Conservation (phyloP, 169 alveolate species). For the Plasmodium sp. region DNA sequence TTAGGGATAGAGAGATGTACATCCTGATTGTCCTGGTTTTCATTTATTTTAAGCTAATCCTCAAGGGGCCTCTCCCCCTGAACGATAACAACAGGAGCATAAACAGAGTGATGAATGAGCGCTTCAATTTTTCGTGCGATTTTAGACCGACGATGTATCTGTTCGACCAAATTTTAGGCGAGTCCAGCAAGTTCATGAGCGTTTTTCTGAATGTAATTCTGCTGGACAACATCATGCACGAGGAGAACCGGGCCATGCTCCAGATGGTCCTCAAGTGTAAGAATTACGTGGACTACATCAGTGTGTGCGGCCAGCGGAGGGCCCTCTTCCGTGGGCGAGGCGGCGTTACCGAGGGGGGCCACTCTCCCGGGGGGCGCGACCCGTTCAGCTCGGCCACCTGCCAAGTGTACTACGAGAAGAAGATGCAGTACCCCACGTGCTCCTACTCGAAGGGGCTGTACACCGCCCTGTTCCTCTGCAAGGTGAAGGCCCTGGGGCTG, state of each 20-base stretch:
- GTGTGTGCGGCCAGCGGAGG: constrained; percentile 13
- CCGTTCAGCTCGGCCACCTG: neutral
- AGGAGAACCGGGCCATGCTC: constrained; percentile 28
- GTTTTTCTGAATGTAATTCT: constrained; percentile 40
- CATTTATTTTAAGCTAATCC: constrained; percentile 56
- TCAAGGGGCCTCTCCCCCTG: constrained; percentile 65
- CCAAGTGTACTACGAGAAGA: constrained; percentile 40
- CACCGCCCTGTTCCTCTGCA: constrained; percentile 5
- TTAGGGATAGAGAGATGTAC: constrained; percentile 68
- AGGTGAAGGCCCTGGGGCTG: constrained; percentile 33
- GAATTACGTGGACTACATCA: constrained; percentile 30
- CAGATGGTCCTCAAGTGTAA: constrained; percentile 13
- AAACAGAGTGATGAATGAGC: constrained; percentile 61
- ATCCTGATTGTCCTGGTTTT: constrained; percentile 43
- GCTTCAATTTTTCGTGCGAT: constrained; percentile 50
- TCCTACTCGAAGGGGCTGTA: constrained; percentile 49
- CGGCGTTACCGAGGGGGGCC: neutral
- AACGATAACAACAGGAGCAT: constrained; percentile 31
- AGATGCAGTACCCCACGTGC: constrained; percentile 33
- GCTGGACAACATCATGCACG: constrained; percentile 63
- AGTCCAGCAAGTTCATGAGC: constrained; percentile 54
- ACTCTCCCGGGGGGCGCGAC: neutral
- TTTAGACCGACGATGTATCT: constrained; percentile 73
- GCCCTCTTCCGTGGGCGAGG: neutral
- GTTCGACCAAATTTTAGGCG: constrained; percentile 58